Percentiles rank a stretch among this genome's conserved stretches.
Conservation (phyloP, 371 early-diverging fungal genomes). For the Apophysomyces elegans region DNA sequence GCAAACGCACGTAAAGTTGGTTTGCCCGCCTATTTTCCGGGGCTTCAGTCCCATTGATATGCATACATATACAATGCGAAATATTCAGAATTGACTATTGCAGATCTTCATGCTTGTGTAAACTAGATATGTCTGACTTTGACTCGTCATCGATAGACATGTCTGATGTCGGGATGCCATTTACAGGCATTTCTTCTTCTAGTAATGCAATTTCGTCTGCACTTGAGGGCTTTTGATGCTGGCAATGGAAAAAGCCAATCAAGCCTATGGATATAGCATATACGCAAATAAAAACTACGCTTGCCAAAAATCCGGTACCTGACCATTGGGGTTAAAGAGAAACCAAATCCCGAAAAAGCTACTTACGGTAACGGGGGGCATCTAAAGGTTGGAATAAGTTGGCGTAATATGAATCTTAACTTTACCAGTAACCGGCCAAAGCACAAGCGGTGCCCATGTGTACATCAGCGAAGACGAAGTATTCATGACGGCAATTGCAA, state of each 20-base stretch:
- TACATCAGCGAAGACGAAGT: slow-evolving; percentile 44
- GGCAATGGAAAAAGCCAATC: slow-evolving; percentile 18
- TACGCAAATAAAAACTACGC: slow-evolving; percentile 21
- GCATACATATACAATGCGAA: no score
- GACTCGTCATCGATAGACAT: not conserved
- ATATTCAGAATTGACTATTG: no score
- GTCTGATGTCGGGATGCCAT: not conserved
- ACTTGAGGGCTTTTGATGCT: slow-evolving; percentile 1
- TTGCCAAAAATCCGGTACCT: slow-evolving; percentile 37
- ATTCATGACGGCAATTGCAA: slow-evolving; percentile 55
- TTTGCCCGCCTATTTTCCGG: no score
- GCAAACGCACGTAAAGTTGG: no score
- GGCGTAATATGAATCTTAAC: not conserved
- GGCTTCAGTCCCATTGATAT: no score
- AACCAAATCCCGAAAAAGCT: not conserved
- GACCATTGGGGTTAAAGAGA: not conserved
- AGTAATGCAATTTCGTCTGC: slow-evolving; percentile 8
- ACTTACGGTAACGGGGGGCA: slow-evolving; percentile 44
- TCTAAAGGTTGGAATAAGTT: slow-evolving; percentile 7
- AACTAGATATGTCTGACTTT: slow-evolving; percentile 2
- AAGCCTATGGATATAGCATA: slow-evolving; percentile 24
- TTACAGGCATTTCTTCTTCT: slow-evolving; percentile 14
- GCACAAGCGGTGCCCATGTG: slow-evolving; percentile 41
- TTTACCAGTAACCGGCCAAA: slow-evolving; percentile 57
- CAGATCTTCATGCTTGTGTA: no score